phyloP scores from a whole-genome alignment of 2,329 filamentous ascomycete species.

The Colletotrichum ledebouriae region DNA sequence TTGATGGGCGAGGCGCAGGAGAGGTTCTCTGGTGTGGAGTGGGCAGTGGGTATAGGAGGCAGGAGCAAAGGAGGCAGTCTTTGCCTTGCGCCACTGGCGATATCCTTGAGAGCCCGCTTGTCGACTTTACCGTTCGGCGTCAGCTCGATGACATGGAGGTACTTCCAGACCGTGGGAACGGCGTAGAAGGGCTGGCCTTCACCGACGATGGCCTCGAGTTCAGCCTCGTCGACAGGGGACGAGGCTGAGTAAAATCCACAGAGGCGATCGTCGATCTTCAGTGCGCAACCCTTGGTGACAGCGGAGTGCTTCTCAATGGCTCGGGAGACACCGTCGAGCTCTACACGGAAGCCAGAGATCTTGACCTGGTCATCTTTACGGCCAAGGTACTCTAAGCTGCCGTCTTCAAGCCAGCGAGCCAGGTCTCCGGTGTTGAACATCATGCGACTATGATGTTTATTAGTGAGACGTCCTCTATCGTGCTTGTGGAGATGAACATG shows the following conservation, averaged over 20 bases:
- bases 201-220: slow-evolving; percentile 56
- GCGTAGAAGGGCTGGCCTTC: slow-evolving; percentile 68
- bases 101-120: slow-evolving; percentile 58
- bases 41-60: slow-evolving; percentile 3
- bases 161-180: slow-evolving; percentile 61
- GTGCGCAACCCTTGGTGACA: slow-evolving; percentile 61
- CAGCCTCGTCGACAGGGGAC: slow-evolving; percentile 50
- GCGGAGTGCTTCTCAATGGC: slow-evolving; percentile 60
- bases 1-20: slow-evolving; percentile 32
- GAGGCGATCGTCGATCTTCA: slow-evolving; percentile 62
- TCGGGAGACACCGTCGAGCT: slow-evolving; percentile 70
- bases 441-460: slow-evolving; percentile 50
- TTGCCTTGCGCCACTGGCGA: slow-evolving; percentile 45
- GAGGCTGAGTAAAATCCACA: slow-evolving; percentile 63
- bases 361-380: slow-evolving; percentile 74
- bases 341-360: slow-evolving; percentile 69
- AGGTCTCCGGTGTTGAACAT: slow-evolving; percentile 75
- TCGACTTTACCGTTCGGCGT: slow-evolving; percentile 70
- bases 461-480: background rate
- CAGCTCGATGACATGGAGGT: slow-evolving; percentile 60
- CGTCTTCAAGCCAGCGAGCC: slow-evolving; percentile 66
- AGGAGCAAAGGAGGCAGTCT: background rate
- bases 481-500: background rate
- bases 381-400: slow-evolving; percentile 67
- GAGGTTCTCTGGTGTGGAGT: slow-evolving; percentile 12